Evolutionary conservation across 208 protist species (phyloP).

Genomic region (Novymonas esmeraldas): DNA sequence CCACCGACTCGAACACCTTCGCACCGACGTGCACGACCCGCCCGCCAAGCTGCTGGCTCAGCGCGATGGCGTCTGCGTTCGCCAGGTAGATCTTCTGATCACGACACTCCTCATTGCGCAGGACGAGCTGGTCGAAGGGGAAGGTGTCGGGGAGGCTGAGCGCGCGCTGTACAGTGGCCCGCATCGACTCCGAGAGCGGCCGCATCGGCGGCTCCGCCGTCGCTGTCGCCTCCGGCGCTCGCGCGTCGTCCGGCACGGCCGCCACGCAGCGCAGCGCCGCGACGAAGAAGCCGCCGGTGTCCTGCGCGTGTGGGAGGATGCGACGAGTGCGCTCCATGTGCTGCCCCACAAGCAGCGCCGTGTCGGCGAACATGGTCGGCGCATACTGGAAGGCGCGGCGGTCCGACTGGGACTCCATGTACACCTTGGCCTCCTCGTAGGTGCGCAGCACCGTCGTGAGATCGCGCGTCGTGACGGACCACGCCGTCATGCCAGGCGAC

Average conservation of each 20-base stretch:
- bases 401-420: slow-evolving; percentile 30
- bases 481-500: slow-evolving; percentile 75
- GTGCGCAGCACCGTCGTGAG: slow-evolving; percentile 44
- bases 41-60: slow-evolving; percentile 58
- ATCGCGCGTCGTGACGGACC: slow-evolving; percentile 81
- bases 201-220: slow-evolving; percentile 34
- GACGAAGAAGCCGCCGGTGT: slow-evolving; percentile 98
- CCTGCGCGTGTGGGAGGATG: slow-evolving; percentile 94
- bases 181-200: slow-evolving; percentile 42
- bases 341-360: slow-evolving; percentile 48
- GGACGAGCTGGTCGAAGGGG: slow-evolving; percentile 54
- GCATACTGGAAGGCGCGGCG: slow-evolving; percentile 68
- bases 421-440: slow-evolving; percentile 67
- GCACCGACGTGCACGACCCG: slow-evolving; percentile 80
- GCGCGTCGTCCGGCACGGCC: slow-evolving; percentile 41
- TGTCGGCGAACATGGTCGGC: slow-evolving; percentile 76
- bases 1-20: slow-evolving; percentile 84
- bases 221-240: slow-evolving; percentile 2
- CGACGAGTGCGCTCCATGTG: slow-evolving; percentile 87
- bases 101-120: slow-evolving; percentile 59
- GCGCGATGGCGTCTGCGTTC: slow-evolving; percentile 41
- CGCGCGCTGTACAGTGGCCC: slow-evolving; percentile 41
- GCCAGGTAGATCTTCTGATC: slow-evolving; percentile 87
- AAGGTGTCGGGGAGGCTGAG: slow-evolving; percentile 67
- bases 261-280: slow-evolving; percentile 85